Evolutionary conservation across 176 grass and related monocot species (phyloP).

Genomic region (Musa itinerans): DNA sequence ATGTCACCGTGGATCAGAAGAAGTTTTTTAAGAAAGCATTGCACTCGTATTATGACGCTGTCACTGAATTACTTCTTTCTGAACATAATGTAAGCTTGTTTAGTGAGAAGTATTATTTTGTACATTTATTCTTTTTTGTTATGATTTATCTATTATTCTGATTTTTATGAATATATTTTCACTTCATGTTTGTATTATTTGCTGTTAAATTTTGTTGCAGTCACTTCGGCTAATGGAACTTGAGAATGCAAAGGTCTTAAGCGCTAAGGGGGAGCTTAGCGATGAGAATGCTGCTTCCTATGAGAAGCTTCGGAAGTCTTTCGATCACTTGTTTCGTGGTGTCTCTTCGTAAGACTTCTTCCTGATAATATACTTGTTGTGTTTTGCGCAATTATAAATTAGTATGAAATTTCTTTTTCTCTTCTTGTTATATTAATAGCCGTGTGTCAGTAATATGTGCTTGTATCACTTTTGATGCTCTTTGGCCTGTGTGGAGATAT

Average conservation of each 20-base stretch:
- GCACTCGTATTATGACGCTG: slow-evolving; percentile 77
- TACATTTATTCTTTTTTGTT: neutral
- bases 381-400: neutral
- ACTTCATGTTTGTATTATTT: slow-evolving; percentile 7
- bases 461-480: too few species aligned
- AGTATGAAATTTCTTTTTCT: neutral
- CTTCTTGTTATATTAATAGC: neutral
- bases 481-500: too few species aligned
- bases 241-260: slow-evolving; percentile 89
- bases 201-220: slow-evolving; percentile 23
- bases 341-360: slow-evolving; percentile 77
- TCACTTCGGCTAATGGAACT: slow-evolving; percentile 83
- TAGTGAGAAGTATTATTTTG: neutral
- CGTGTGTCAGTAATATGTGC: neutral
- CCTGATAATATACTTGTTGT: neutral
- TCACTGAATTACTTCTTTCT: slow-evolving; percentile 80
- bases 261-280: slow-evolving; percentile 90
- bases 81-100: slow-evolving; percentile 62
- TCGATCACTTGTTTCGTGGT: slow-evolving; percentile 86
- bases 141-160: slow-evolving; percentile 20
- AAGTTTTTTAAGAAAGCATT: slow-evolving; percentile 99
- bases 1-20: slow-evolving; percentile 84
- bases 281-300: slow-evolving; percentile 84
- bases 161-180: slow-evolving; percentile 9
- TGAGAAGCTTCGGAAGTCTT: slow-evolving; percentile 92